Evolutionary conservation across 2,329 filamentous ascomycete species (phyloP).

Genomic region (Sporothrix pseudoabietina): DNA sequence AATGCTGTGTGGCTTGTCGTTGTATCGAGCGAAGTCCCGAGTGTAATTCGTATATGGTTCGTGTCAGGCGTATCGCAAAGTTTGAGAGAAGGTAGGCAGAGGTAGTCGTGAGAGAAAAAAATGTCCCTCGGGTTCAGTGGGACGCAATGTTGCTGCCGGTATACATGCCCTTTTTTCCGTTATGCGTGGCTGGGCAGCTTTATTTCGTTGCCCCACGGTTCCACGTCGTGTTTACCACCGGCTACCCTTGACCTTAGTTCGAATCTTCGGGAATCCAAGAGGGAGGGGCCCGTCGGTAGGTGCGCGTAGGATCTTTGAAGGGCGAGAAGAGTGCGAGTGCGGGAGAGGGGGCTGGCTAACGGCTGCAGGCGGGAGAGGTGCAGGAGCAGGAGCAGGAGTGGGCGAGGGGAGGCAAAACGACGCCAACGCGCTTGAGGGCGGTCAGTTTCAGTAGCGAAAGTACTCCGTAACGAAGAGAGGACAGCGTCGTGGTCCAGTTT

Average conservation of each 20-base stretch:
- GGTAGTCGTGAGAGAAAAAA: background rate
- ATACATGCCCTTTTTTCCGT: background rate
- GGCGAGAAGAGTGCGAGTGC: slow-evolving; percentile 10
- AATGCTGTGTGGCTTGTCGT: background rate
- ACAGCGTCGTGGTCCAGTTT: slow-evolving; percentile 12
- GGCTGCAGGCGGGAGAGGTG: slow-evolving; percentile 23
- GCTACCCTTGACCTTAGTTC: slow-evolving; percentile 15
- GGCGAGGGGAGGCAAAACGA: slow-evolving; percentile 24
- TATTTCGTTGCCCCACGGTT: slow-evolving; percentile 13
- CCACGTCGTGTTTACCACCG: slow-evolving; percentile 24
- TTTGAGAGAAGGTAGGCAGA: background rate
- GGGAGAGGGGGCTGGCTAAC: background rate
- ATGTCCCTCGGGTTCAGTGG: slow-evolving; percentile 11
- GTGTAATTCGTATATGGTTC: background rate
- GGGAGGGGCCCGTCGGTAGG: slow-evolving; percentile 16
- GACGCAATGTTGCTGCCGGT: slow-evolving; percentile 9
- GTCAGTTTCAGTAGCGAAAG: slow-evolving; percentile 27
- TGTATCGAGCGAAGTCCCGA: background rate
- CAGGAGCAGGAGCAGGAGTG: background rate
- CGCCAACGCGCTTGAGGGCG: slow-evolving; percentile 29
- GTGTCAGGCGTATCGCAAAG: background rate
- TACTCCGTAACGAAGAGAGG: background rate
- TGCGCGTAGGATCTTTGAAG: slow-evolving; percentile 25
- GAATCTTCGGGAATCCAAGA: slow-evolving; percentile 20
- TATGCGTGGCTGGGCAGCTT: slow-evolving; percentile 19